These are phyloP conservation scores for Suhomyces terraborum DNA, from an alignment of 1,139 yeast genomes.

Conservation along the genomic window DNA sequence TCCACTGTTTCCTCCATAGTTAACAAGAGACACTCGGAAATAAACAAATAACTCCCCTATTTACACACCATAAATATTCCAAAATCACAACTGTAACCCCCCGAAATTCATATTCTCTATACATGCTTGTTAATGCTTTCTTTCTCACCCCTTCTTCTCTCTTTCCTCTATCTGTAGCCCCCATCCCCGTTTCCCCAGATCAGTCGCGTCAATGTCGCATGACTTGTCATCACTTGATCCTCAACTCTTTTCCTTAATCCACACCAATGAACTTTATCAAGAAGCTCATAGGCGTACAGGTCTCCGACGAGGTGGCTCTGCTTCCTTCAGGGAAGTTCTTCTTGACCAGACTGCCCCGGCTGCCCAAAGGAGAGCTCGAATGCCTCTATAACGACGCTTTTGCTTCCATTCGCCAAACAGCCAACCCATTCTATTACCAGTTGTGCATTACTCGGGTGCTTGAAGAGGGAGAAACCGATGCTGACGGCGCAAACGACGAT, in stretches of 20 bases:
- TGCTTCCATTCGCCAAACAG: slow-evolving; percentile 68
- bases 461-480: slow-evolving; percentile 63
- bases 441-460: slow-evolving; percentile 69
- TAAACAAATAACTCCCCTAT: too few species aligned
- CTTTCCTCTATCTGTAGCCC: too few species aligned
- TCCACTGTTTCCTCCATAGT: too few species aligned
- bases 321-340: slow-evolving; percentile 82
- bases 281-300: slow-evolving; percentile 62
- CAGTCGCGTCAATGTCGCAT: slow-evolving; percentile 5
- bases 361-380: slow-evolving; percentile 87
- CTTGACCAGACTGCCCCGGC: slow-evolving; percentile 68
- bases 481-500: slow-evolving; percentile 36
- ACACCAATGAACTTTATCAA: slow-evolving; percentile 74
- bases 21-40: too few species aligned
- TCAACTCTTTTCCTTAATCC: neutral
- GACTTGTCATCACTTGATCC: slow-evolving; percentile 1
- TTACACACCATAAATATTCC: too few species aligned
- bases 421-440: slow-evolving; percentile 67
- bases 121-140: too few species aligned
- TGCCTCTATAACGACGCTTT: slow-evolving; percentile 79
- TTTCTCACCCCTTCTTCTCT: too few species aligned
- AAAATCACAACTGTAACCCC: too few species aligned
- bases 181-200: slow-evolving; percentile 1
- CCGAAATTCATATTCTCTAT: too few species aligned
- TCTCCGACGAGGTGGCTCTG: slow-evolving; percentile 67